Conservation (phyloP, 129 eudicot genomes). For the Flaveria trinervia region DNA sequence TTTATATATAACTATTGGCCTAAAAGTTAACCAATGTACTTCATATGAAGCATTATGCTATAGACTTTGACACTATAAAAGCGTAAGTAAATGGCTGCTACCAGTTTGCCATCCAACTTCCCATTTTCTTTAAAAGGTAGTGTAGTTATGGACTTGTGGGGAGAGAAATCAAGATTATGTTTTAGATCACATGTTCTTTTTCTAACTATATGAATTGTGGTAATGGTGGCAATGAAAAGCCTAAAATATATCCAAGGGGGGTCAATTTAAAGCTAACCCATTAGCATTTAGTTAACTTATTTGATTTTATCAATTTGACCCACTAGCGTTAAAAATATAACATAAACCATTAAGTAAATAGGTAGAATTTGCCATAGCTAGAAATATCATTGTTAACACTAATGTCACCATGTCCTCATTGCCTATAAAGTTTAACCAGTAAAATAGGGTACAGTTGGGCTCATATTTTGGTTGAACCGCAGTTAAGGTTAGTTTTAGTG, state of each 20-base stretch:
- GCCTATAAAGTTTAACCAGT: not conserved
- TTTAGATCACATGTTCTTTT: not conserved
- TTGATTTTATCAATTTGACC: not conserved
- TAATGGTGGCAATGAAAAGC: not conserved
- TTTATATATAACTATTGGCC: not conserved
- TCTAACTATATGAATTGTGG: not conserved
- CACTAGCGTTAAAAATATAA: not conserved
- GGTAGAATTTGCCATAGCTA: not conserved
- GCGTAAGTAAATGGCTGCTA: not conserved
- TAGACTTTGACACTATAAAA: slow-evolving; percentile 1
- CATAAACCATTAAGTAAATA: not conserved
- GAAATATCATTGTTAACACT: not conserved
- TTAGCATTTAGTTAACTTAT: not conserved
- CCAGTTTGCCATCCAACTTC: slow-evolving; percentile 6
- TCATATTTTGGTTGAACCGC: not conserved
- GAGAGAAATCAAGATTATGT: not conserved
- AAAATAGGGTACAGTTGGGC: not conserved
- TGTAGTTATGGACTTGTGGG: too few species aligned
- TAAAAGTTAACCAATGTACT: slow-evolving; percentile 8
- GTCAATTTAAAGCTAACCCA: too few species aligned
- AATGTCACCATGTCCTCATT: not conserved
- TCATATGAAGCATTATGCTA: not conserved
- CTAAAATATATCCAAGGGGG: not conserved
- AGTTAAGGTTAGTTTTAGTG: not conserved
- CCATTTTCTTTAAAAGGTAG: not conserved